phyloP scores from a whole-genome alignment of 352 stramenopile genomes.

The Blastocystis sp. region DNA sequence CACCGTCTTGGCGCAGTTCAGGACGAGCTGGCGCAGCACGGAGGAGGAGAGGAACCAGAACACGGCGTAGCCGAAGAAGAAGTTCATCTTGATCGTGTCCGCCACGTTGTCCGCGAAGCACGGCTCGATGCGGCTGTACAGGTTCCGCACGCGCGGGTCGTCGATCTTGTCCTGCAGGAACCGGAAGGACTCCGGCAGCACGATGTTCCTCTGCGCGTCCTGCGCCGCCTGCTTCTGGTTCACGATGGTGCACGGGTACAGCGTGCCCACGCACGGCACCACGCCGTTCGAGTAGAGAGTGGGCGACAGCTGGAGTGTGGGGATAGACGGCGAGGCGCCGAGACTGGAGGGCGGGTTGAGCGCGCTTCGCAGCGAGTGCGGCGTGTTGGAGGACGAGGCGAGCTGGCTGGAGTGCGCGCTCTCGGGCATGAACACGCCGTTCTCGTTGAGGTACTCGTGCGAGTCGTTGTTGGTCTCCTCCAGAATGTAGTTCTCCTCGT shows the following conservation, averaged over 20 bases:
- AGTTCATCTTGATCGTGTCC: slow-evolving; percentile 40
- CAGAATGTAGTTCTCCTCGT: slow-evolving; percentile 28
- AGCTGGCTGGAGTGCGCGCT: background rate
- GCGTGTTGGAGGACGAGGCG: background rate
- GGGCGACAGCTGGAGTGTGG: background rate
- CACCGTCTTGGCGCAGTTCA: background rate
- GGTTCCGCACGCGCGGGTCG: background rate
- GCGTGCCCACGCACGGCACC: background rate
- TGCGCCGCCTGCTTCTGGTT: background rate
- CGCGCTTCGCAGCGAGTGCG: background rate
- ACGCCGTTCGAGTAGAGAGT: slow-evolving; percentile 5
- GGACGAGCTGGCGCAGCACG: background rate
- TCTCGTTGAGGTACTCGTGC: slow-evolving; percentile 6
- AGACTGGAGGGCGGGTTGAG: background rate
- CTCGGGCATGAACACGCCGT: background rate
- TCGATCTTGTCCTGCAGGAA: background rate
- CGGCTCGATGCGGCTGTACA: slow-evolving; percentile 45
- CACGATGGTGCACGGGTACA: background rate
- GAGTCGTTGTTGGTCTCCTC: background rate
- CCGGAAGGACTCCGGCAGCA: slow-evolving; percentile 18
- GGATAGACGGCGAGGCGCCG: background rate
- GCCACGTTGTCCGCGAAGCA: background rate
- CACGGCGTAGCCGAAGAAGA: slow-evolving; percentile 46
- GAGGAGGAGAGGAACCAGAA: slow-evolving; percentile 25
- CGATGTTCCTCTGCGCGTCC: background rate